Conservation (phyloP, 495 filamentous ascomycete genomes). For the Penicillium coffeae region DNA sequence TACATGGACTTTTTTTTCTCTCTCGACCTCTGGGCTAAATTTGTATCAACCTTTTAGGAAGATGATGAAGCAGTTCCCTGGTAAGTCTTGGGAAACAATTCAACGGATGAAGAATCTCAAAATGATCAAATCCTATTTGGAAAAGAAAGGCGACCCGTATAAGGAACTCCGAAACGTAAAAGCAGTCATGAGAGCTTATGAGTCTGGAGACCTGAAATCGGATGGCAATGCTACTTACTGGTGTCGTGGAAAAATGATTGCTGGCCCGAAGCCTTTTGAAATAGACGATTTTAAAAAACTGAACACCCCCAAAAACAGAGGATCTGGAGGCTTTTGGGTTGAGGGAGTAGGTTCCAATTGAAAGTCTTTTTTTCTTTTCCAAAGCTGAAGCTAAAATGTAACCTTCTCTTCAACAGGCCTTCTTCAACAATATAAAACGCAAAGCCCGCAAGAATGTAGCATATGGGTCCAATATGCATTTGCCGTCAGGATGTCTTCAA, state of each 20-base stretch:
- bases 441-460: too few species aligned
- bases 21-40: too few species aligned
- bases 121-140: too few species aligned
- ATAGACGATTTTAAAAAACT: neutral
- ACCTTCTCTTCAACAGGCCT: neutral
- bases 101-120: too few species aligned
- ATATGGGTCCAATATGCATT: too few species aligned
- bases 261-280: neutral
- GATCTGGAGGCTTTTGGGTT: neutral
- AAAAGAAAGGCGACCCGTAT: too few species aligned
- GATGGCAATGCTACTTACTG: neutral
- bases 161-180: neutral
- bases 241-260: neutral
- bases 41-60: too few species aligned
- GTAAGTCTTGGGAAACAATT: too few species aligned
- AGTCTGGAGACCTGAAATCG: neutral
- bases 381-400: too few species aligned
- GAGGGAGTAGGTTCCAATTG: neutral
- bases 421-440: neutral
- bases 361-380: neutral
- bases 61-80: slow-evolving; percentile 5
- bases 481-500: too few species aligned
- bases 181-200: neutral
- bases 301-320: neutral
- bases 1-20: too few species aligned